Conservation (phyloP, 2,329 filamentous ascomycete species). For the Fusarium siculi region DNA sequence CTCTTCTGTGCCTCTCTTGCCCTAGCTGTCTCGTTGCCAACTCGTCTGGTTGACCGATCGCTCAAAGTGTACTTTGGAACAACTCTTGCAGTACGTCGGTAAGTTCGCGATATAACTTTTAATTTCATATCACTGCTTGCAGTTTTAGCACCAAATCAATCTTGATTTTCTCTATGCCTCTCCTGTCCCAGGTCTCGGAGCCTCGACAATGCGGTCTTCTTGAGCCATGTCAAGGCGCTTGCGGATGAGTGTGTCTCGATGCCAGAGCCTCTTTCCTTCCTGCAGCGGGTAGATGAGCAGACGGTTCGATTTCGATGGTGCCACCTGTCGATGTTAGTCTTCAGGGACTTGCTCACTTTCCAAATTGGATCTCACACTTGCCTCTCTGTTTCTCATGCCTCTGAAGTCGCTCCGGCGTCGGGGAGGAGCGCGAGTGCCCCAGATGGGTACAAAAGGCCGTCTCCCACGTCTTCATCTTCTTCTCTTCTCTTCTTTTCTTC, state of each 20-base stretch:
- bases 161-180: not conserved
- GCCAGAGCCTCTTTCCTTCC: not conserved
- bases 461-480: not conserved
- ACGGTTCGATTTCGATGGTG: not conserved
- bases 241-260: not conserved
- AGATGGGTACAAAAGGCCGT: not conserved
- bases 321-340: not conserved
- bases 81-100: not conserved
- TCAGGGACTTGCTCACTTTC: not conserved
- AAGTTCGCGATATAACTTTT: not conserved
- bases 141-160: not conserved
- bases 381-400: not conserved
- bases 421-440: not conserved
- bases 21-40: too few relatives aligned
- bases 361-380: not conserved
- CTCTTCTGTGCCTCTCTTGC: not conserved
- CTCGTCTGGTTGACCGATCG: too few relatives aligned
- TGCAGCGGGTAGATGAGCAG: not conserved
- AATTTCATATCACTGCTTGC: not conserved
- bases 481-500: not conserved
- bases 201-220: not conserved
- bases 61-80: not conserved
- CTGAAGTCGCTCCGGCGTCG: not conserved
- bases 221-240: not conserved
- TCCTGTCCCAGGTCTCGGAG: not conserved